Percentiles rank a stretch among this genome's conserved stretches.
Evolutionary conservation across 2,329 filamentous ascomycete species (phyloP).

Genomic region (Plenodomus lindquistii): DNA sequence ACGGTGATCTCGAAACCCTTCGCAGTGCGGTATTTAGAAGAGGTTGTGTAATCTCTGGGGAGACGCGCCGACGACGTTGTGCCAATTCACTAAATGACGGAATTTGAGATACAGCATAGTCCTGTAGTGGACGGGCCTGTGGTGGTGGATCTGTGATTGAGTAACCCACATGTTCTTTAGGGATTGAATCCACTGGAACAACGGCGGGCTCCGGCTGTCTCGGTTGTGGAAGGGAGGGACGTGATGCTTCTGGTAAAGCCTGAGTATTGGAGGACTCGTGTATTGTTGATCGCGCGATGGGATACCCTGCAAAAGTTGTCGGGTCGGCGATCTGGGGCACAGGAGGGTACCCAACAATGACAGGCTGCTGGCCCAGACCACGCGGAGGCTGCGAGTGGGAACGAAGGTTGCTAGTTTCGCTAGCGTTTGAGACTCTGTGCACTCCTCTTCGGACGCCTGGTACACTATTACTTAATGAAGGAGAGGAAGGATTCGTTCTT

Average conservation of each 20-base stretch:
- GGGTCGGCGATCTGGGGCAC: constrained; percentile 41
- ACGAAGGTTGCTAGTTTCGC: constrained; percentile 48
- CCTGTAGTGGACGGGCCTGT: constrained; percentile 41
- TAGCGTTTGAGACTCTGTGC: constrained; percentile 51
- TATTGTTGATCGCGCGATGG: constrained; percentile 35
- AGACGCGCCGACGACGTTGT: constrained; percentile 48
- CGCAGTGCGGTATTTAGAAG: constrained; percentile 43
- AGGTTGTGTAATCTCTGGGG: constrained; percentile 47
- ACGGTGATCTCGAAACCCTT: constrained; percentile 51
- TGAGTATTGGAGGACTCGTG: constrained; percentile 31
- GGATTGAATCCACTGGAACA: constrained; percentile 36
- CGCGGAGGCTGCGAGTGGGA: constrained; percentile 57
- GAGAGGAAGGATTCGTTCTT: constrained; percentile 54
- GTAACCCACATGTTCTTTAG: constrained; percentile 57
- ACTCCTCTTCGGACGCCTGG: constrained; percentile 49
- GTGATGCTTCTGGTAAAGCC: constrained; percentile 22
- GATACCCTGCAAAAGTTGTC: constrained; percentile 34
- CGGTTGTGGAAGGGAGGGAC: constrained; percentile 23
- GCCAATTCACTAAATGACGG: constrained; percentile 47
- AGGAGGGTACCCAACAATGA: constrained; percentile 46
- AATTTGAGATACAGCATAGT: constrained; percentile 41
- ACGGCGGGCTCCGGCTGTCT: constrained; percentile 17
- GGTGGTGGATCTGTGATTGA: constrained; percentile 51
- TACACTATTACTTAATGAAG: constrained; percentile 49
- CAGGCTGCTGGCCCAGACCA: constrained; percentile 45